Evolutionary conservation across 371 early-diverging fungal genomes (phyloP), one percentile per base, ranked within the genome.

Genomic region (Mucor irregularis): DNA sequence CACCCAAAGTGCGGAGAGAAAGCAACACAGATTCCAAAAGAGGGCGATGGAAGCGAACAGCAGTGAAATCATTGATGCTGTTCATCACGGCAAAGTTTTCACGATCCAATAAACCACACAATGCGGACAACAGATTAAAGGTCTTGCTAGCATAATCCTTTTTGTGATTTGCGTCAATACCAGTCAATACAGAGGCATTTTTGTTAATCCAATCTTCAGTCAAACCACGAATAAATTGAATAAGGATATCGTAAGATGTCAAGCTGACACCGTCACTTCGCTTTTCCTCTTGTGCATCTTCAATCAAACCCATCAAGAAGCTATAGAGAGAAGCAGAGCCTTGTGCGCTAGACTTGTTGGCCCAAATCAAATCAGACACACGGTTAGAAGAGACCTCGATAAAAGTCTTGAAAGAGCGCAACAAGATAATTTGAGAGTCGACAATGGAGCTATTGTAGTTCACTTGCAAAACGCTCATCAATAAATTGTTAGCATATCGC

Each of bases 141-240:
- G 61, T 48, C 34, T 69, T 66, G 14, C 51, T 46, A 7, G 62
- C 33, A 35, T 69, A 73, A 1, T 50, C 46, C 11, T 64, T 58
- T 19, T 64, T 62, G 8, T 47, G 51, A 22, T 45, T 35, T 14
- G 42, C 33, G 34, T 65, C 62, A 5, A 8, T 49, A 17, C 63
- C 64, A 2, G 37, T 19, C 2, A 70, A 47, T 3, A 58, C 24
- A 4, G 35, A 26, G 4, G 51, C 49, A 16, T 67, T 64, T 2
- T 62, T 53, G 21, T 31, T 40, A 21, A 74, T 69, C 78, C 78
- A 77, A 13, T 77, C 68, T 34, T 77, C 78, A 2, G 63, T 69
- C 49, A 77, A 45, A n/a, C 43, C 68, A 8, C 78, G 69, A 24
- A 72, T 62, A 14, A 74, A 60, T 3, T 60, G 50, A 26, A 77